Percentiles rank a stretch among this genome's conserved stretches.
Conservation (phyloP, 2,329 filamentous ascomycete genomes). For the Tolypocladium ophioglossoides region DNA sequence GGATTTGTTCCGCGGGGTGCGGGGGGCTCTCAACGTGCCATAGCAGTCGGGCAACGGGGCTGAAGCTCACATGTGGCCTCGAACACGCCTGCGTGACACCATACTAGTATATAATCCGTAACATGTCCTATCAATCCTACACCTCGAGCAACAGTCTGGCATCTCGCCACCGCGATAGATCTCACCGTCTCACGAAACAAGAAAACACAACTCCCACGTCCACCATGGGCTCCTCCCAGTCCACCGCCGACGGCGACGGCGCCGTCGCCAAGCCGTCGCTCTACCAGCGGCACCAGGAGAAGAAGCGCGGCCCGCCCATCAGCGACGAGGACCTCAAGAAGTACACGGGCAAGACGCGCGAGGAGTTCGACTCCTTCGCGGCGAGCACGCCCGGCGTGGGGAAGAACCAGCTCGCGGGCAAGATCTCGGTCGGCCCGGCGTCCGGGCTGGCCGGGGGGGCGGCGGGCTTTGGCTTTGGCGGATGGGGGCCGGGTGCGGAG, state of each 20-base stretch:
- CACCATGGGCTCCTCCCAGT: slow-evolving; percentile 5
- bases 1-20: not conserved
- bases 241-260: not conserved
- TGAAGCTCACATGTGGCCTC: not conserved
- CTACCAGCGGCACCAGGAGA: slow-evolving; percentile 20
- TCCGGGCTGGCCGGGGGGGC: slow-evolving; percentile 19
- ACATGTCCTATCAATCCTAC: not conserved
- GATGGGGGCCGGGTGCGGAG: slow-evolving; percentile 21
- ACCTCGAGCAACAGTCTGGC: not conserved
- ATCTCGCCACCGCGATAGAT: not conserved
- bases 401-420: slow-evolving; percentile 27
- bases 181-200: not conserved
- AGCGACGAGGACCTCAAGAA: slow-evolving; percentile 28
- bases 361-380: slow-evolving; percentile 25
- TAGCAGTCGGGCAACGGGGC: slow-evolving; percentile 1
- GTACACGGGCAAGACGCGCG: slow-evolving; percentile 28
- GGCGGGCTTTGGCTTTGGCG: slow-evolving; percentile 19
- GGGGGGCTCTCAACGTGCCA: too few relatives aligned
- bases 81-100: not conserved
- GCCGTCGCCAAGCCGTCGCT: slow-evolving; percentile 15
- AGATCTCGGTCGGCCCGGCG: slow-evolving; percentile 15
- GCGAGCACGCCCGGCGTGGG: slow-evolving; percentile 26
- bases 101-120: not conserved
- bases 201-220: not conserved
- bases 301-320: slow-evolving; percentile 18